phyloP scores from a whole-genome alignment of 441 rosid genomes.

The Geranium incanum region DNA sequence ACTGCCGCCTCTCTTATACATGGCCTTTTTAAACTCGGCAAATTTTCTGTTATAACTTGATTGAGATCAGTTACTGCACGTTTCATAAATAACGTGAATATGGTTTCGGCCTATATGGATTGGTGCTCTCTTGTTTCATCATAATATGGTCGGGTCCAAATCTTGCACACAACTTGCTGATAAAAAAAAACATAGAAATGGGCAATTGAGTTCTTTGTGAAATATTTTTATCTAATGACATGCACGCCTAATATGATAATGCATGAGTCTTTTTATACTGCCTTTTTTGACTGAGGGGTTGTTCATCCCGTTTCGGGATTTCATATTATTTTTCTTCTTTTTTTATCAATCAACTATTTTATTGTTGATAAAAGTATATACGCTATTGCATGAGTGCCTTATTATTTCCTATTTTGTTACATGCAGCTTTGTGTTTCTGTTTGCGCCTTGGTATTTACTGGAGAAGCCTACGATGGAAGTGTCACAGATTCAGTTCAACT shows the following conservation, averaged over 20 bases:
- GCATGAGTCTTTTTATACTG: too few species aligned
- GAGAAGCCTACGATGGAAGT: conserved; percentile 88
- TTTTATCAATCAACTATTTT: too few species aligned
- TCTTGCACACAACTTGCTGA: too few species aligned
- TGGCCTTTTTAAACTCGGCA: neutral
- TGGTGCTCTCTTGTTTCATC: too few species aligned
- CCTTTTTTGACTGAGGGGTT: too few species aligned
- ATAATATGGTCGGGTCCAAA: too few species aligned
- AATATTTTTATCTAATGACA: neutral
- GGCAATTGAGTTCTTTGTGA: neutral
- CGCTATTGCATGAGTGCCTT: conserved; percentile 15
- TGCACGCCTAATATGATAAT: neutral
- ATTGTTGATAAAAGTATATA: too few species aligned
- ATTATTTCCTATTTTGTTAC: conserved; percentile 12
- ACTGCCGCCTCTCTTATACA: neutral
- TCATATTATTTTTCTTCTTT: too few species aligned
- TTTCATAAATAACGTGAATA: neutral
- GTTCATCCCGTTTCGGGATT: too few species aligned
- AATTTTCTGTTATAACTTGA: neutral
- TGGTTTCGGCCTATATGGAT: too few species aligned
- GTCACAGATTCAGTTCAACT: conserved; percentile 86
- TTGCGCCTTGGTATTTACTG: conserved; percentile 85
- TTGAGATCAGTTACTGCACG: neutral
- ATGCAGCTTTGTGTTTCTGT: conserved; percentile 89
- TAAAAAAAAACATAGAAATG: neutral